Percentiles rank a stretch among this genome's conserved stretches.
Conservation (phyloP, 306 rosid species). For the Glycine tomentella region DNA sequence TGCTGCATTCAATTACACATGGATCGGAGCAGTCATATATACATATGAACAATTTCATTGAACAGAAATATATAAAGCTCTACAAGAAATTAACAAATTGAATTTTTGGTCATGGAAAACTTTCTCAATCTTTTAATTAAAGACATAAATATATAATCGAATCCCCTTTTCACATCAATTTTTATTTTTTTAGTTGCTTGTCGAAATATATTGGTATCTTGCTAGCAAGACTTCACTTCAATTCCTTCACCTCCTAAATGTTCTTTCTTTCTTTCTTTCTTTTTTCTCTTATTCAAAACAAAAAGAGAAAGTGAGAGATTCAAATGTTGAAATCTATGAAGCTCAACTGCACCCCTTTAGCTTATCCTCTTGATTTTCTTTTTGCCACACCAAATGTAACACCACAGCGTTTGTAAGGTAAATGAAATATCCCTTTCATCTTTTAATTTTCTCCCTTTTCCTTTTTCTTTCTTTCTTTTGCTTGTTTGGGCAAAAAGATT, state of each 20-base stretch:
- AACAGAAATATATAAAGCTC: neutral
- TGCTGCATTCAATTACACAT: neutral
- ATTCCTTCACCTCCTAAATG: slow-evolving; percentile 42
- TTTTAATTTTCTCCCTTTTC: neutral
- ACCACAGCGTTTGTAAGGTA: slow-evolving; percentile 1
- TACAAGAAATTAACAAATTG: neutral
- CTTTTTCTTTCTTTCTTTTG: slow-evolving; percentile 12
- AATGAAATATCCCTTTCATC: slow-evolving; percentile 47
- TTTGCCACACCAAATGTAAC: slow-evolving; percentile 38
- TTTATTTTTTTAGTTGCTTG: slow-evolving; percentile 50
- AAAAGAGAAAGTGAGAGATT: slow-evolving; percentile 30
- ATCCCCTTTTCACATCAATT: neutral
- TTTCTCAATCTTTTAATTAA: neutral
- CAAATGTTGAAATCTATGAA: slow-evolving; percentile 33
- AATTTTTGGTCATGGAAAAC: neutral
- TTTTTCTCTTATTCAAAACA: slow-evolving; percentile 25
- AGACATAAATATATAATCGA: slow-evolving; percentile 10
- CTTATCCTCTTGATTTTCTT: slow-evolving; percentile 28
- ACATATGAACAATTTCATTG: neutral
- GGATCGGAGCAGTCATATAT: neutral
- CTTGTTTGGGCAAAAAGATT: slow-evolving; percentile 36
- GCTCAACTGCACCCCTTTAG: slow-evolving; percentile 23
- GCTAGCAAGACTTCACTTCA: slow-evolving; percentile 33
- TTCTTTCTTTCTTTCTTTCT: neutral
- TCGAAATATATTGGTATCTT: slow-evolving; percentile 52